Evolutionary conservation across 345 rosid genomes (phyloP).

Genomic region (Citrus mangshanensis): DNA sequence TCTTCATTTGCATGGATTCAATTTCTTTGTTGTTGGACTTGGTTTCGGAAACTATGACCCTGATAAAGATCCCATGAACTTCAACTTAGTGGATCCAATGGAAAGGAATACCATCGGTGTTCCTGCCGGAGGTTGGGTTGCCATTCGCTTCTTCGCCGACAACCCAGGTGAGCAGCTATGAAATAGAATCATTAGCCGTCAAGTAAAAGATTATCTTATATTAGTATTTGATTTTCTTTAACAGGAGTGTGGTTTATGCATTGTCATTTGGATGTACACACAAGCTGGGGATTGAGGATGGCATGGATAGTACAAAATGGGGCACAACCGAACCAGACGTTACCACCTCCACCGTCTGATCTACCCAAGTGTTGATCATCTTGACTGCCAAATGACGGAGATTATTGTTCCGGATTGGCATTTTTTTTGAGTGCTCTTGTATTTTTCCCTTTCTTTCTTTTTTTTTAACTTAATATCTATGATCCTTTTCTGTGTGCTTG

Average conservation of each 20-base stretch:
- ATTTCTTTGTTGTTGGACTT: constrained; percentile 35
- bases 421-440: neutral
- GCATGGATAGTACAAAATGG: constrained; percentile 40
- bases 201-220: neutral
- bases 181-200: neutral
- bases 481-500: neutral
- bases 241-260: constrained; percentile 43
- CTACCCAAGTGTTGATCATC: constrained; percentile 42
- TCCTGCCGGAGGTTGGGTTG: constrained; percentile 35
- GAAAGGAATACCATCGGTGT: constrained; percentile 37
- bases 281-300: constrained; percentile 40
- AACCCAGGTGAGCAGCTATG: constrained; percentile 31
- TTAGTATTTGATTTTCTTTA: neutral
- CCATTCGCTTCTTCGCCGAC: constrained; percentile 32
- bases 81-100: constrained; percentile 35
- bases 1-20: constrained; percentile 38
- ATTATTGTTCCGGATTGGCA: neutral
- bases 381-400: neutral
- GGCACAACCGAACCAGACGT: constrained; percentile 29
- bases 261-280: constrained; percentile 35
- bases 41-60: constrained; percentile 37
- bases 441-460: no score
- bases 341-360: constrained; percentile 43
- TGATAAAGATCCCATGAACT: constrained; percentile 25
- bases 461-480: neutral